A percentile compares a stretch with the other conserved stretches of the same genome.
Evolutionary conservation across 2,329 filamentous ascomycete species (phyloP).

Genomic region (Didymella keratinophila): DNA sequence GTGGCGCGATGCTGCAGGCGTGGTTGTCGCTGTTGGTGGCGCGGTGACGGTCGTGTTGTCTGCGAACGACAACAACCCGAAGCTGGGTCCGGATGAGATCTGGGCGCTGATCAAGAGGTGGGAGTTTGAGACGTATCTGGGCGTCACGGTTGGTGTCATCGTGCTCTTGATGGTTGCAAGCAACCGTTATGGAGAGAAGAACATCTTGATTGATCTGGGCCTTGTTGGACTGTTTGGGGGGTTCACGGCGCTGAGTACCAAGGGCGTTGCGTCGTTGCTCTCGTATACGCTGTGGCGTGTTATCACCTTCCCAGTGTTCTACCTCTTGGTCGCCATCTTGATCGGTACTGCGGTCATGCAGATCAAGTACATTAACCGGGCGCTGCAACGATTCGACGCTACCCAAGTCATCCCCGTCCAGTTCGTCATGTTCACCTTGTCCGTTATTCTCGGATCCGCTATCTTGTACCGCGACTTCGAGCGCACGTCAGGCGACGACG

Average conservation of each 20-base stretch:
- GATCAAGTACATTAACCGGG: slow-evolving; percentile 93
- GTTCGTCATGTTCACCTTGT: slow-evolving; percentile 95
- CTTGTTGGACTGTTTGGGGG: slow-evolving; percentile 93
- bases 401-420: slow-evolving; percentile 98
- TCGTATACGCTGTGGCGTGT: slow-evolving; percentile 89
- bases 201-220: slow-evolving; percentile 89
- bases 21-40: slow-evolving; percentile 84
- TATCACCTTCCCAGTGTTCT: slow-evolving; percentile 91
- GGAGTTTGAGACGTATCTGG: slow-evolving; percentile 91
- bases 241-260: slow-evolving; percentile 96
- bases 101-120: slow-evolving; percentile 86
- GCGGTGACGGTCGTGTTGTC: slow-evolving; percentile 93
- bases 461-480: slow-evolving; percentile 96
- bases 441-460: slow-evolving; percentile 92
- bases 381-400: slow-evolving; percentile 91
- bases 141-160: slow-evolving; percentile 77
- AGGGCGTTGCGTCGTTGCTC: slow-evolving; percentile 93
- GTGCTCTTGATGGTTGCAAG: slow-evolving; percentile 81
- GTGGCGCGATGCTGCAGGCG: slow-evolving; percentile 83
- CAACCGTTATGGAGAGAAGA: slow-evolving; percentile 80
- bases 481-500: slow-evolving; percentile 74
- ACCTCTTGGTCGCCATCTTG: slow-evolving; percentile 80
- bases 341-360: slow-evolving; percentile 91
- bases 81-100: slow-evolving; percentile 88
- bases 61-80: slow-evolving; percentile 86